Evolutionary conservation across 2,329 filamentous ascomycete genomes (phyloP), one percentile per base, ranked within the genome.

Genomic region (Aureobasidium sp.): DNA sequence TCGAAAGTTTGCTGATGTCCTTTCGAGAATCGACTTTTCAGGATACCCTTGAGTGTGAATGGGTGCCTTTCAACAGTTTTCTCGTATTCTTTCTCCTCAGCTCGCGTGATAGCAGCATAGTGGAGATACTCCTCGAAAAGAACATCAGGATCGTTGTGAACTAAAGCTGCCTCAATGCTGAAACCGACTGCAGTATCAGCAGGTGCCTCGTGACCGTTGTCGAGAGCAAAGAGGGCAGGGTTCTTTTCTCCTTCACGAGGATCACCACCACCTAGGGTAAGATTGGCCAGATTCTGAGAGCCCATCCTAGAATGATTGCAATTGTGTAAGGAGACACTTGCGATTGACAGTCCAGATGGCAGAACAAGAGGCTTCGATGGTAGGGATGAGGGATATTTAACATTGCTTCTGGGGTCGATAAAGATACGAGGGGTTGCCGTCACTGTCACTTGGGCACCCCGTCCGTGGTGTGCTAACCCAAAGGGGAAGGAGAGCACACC

Each of bases 71-170:
- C 51, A 1, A 55, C 12, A 29, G 64, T 63, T 51, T 68, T 67
- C 32, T 66, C 67, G 61, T 66, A 67, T 15, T 50, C 55, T 17
- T 47, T 48, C 34, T 68, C 64, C n/a, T 65, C 64, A 24, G 63
- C 62, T 24, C 66, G 66, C 27, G 63, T 61, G 24, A 62, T 50
- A 41, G 64, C 59, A 13, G 66, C 65, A 48, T 66, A 67, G 48
- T 64, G 57, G 41, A 64, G 51, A 53, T 69, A 71, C 50, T 70
- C 69, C 52, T 71, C 69, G 50, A 69, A 68, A 2, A 66, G 53
- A 9, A 71, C 64, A 7, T 51, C 63, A 1, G 65, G 60, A 48
- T 71, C 69, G 24, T 71, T 61, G 34, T 51, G 57, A 20, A 61
- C 46, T 24, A 47, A 24, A 13, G 44, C 44, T 26, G 57, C 57